Evolutionary conservation across 225 moss, liverwort and hornwort genomes (phyloP).

Genomic region (Marchantia paleacea): DNA sequence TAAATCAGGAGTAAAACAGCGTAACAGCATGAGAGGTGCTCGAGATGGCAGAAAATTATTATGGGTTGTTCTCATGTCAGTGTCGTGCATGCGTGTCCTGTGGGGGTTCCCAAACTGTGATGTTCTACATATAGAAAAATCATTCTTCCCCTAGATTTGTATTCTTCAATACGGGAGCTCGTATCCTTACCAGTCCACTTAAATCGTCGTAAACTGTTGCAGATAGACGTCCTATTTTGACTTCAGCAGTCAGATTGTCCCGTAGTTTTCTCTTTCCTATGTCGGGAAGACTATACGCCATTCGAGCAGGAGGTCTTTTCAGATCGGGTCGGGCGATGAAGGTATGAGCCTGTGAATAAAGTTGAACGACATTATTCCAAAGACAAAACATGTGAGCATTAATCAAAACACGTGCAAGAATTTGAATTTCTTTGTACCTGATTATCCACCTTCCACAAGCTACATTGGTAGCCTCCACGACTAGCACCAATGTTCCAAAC

Average conservation of each 20-base stretch:
- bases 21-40: no score
- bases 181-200: constrained; percentile 75
- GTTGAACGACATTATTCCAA: not conserved
- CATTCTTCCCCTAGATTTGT: no score
- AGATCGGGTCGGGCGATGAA: constrained; percentile 82
- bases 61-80: no score
- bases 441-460: constrained; percentile 96
- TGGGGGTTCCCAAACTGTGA: no score
- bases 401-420: not conserved
- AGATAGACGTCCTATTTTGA: constrained; percentile 85
- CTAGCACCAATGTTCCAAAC: constrained; percentile 85
- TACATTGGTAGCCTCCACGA: constrained; percentile 77
- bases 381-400: not conserved
- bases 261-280: constrained; percentile 62
- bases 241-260: constrained; percentile 81
- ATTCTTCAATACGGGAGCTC: no score
- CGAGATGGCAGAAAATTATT: not conserved
- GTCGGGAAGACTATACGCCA: constrained; percentile 92
- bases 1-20: no score
- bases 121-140: no score
- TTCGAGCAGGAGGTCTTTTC: constrained; percentile 76
- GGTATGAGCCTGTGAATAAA: constrained; percentile 36
- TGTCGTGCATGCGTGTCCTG: no score
- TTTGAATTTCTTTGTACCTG: constrained; percentile 47
- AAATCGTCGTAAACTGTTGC: constrained; percentile 85